These are phyloP conservation scores for Pythium apleroticum DNA, from an alignment of 352 stramenopile genomes.

Conservation along the genomic window DNA sequence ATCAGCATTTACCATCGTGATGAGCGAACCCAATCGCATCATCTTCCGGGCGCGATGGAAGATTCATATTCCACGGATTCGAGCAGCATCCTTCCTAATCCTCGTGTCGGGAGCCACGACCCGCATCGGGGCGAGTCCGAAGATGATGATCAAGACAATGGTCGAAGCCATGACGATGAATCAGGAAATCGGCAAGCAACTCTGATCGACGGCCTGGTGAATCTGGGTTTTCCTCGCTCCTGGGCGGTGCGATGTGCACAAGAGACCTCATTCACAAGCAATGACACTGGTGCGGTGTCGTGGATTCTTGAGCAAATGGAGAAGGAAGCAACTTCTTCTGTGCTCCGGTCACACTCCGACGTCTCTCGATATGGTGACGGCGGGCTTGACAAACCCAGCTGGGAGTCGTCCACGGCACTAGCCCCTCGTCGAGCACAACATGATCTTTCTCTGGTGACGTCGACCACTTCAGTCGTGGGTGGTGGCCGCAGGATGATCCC, in stretches of 20 bases:
- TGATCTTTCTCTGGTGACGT: conserved; percentile 13
- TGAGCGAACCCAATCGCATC: not conserved
- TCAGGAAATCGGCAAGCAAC: conserved; percentile 31
- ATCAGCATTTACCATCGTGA: not conserved
- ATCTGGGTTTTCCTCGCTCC: conserved; percentile 83
- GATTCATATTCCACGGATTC: not conserved
- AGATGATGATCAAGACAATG: conserved; percentile 5
- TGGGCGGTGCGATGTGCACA: conserved; percentile 67
- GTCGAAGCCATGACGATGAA: not conserved
- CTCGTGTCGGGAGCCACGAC: not conserved
- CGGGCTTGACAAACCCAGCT: not conserved
- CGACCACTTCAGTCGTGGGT: not conserved
- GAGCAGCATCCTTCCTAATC: not conserved
- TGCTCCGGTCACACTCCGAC: not conserved
- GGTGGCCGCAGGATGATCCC: conserved; percentile 3
- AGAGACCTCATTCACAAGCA: conserved; percentile 42
- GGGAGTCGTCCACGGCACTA: not conserved
- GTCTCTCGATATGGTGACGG: not conserved
- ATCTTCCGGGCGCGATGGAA: not conserved
- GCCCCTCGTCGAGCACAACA: conserved; percentile 8
- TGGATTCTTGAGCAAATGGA: conserved; percentile 93
- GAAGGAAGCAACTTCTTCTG: conserved; percentile 35
- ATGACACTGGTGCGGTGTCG: conserved; percentile 72
- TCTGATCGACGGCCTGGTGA: conserved; percentile 75
- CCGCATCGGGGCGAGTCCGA: not conserved